These are phyloP conservation scores for Teratosphaeria epicoccoides DNA, from an alignment of 2,329 filamentous ascomycete species.

Conservation along the genomic window DNA sequence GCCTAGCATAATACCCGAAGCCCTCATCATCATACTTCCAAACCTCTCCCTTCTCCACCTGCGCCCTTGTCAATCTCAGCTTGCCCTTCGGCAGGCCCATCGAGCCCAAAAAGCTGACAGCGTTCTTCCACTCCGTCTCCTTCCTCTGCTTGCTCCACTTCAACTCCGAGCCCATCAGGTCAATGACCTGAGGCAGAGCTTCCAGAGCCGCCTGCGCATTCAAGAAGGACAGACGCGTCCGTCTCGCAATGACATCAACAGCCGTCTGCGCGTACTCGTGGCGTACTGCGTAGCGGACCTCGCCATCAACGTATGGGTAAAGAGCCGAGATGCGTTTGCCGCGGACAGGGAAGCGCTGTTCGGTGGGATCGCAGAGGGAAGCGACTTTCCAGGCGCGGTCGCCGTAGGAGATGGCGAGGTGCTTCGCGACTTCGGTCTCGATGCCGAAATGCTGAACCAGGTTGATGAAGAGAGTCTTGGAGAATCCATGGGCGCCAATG, in stretches of 20 bases:
- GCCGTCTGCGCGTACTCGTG: slow-evolving; percentile 90
- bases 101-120: slow-evolving; percentile 45
- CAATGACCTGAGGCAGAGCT: slow-evolving; percentile 72
- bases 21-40: slow-evolving; percentile 40
- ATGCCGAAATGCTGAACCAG: slow-evolving; percentile 87
- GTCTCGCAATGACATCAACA: slow-evolving; percentile 74
- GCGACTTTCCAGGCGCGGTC: slow-evolving; percentile 89
- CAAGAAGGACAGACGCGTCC: slow-evolving; percentile 77
- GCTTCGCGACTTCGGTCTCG: slow-evolving; percentile 84
- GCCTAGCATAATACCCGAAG: slow-evolving; percentile 39
- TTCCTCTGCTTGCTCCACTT: slow-evolving; percentile 64
- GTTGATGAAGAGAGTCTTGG: slow-evolving; percentile 87
- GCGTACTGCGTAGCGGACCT: slow-evolving; percentile 75
- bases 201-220: slow-evolving; percentile 87
- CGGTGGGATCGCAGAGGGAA: slow-evolving; percentile 64
- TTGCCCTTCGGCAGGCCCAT: slow-evolving; percentile 53
- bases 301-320: slow-evolving; percentile 86
- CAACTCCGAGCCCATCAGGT: slow-evolving; percentile 78
- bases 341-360: slow-evolving; percentile 69
- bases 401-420: slow-evolving; percentile 78
- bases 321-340: slow-evolving; percentile 68
- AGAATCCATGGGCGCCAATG: slow-evolving; percentile 76
- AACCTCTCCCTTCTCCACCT: slow-evolving; percentile 48
- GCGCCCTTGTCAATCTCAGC: slow-evolving; percentile 43
- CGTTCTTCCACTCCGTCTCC: slow-evolving; percentile 71